Evolutionary conservation across 1,284 basidiomycete species (phyloP), one percentile per base, ranked within the genome.

Genomic region (Moesziomyces sp.): DNA sequence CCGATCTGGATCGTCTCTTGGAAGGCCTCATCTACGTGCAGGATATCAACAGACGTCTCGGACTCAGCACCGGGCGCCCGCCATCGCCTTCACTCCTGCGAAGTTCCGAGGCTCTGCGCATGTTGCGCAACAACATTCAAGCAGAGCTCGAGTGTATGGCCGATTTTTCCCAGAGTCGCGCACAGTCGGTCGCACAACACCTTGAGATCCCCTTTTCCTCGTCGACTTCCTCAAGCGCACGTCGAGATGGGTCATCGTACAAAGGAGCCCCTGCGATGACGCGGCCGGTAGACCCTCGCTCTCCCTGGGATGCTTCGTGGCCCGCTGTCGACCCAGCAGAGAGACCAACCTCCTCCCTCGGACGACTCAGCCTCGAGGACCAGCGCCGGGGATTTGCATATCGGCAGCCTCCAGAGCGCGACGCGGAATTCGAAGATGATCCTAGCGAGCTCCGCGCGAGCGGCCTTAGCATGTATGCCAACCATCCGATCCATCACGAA

Each of bases 31-130:
- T 61, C 28, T 58, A 71, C 21, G 59, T 70, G 7, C 66, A 70
- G 28, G 67, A 74, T 38, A 61, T 67, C 55, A 74, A 70, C 23
- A 57, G 67, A 10, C 66, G 72, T 18, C 57, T 71, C 8, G 67
- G 67, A 6, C 59, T 70, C 49, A 19, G 21, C 28, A 35, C 46
- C 7, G 46, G 50, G 13, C n/a, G 47, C 1, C 58, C 56, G 14
- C 55, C 66, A 28, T 68, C 65, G 35, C 63, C 72, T 1, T 54
- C 52, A 40, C 44, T 63, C 50, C 52, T 74, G 30, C 55, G 55
- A 7, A 50, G 50, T 42, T 26, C 62, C 7, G 42, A 46, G 16
- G 71, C 58, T n/a, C 34, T 50, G 14, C 30, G 55, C 11, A 7
- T 60, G n/a, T 52, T 70, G 7, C 49, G 46, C 24, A 35, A 52